Conservation (phyloP, 2,329 filamentous ascomycete genomes). For the Torrubiella hemipterigena region DNA sequence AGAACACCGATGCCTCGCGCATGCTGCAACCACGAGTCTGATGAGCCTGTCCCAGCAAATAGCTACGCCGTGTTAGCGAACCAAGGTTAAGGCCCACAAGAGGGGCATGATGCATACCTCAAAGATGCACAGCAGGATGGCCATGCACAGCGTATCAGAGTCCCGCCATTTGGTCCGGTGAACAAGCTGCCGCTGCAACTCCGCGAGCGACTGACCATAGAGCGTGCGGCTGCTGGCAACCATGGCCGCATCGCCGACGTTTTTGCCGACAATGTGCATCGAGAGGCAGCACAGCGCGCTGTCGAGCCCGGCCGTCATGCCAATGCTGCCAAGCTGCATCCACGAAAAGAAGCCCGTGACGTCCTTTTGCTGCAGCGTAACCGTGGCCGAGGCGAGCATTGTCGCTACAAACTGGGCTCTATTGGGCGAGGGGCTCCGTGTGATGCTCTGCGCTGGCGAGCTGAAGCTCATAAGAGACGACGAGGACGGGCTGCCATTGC, state of each 20-base stretch:
- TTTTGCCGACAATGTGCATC: slow-evolving; percentile 25
- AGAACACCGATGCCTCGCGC: slow-evolving; percentile 23
- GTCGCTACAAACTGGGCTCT: slow-evolving; percentile 19
- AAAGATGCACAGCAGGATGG: slow-evolving; percentile 26
- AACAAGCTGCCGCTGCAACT: slow-evolving; percentile 21
- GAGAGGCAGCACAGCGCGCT: slow-evolving; percentile 24
- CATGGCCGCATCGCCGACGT: slow-evolving; percentile 14
- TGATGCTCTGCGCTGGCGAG: no score
- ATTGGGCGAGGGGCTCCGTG: slow-evolving; percentile 10
- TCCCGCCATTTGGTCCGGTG: slow-evolving; percentile 25
- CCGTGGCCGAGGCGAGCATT: slow-evolving; percentile 15
- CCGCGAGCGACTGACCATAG: slow-evolving; percentile 23
- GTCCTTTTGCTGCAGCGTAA: slow-evolving; percentile 9
- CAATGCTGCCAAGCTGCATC: slow-evolving; percentile 17
- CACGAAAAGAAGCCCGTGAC: slow-evolving; percentile 14
- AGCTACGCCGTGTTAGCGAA: slow-evolving; percentile 17
- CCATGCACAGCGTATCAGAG: slow-evolving; percentile 27
- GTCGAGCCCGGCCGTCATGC: slow-evolving; percentile 22
- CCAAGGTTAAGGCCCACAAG: background rate
- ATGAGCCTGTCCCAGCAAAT: slow-evolving; percentile 26
- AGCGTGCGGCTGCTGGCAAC: slow-evolving; percentile 22
- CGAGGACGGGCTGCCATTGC: slow-evolving; percentile 11
- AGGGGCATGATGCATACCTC: slow-evolving; percentile 18
- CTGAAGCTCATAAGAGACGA: slow-evolving; percentile 7
- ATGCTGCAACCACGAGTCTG: slow-evolving; percentile 26